These are phyloP conservation scores for Dovyalis caffra DNA, from an alignment of 345 rosid genomes.

Conservation along the genomic window DNA sequence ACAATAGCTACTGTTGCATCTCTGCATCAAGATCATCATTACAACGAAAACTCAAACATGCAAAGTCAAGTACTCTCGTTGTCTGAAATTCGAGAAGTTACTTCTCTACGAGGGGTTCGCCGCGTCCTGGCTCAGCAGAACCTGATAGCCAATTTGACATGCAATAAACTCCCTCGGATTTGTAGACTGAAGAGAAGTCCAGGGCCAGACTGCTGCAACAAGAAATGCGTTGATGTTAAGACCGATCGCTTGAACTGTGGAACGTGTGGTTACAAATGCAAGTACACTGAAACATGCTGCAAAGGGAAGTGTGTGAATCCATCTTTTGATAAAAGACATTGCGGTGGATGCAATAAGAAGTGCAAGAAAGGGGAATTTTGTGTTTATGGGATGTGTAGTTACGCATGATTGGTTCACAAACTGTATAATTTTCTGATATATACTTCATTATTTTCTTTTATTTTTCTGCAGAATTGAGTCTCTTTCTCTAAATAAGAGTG, in stretches of 20 bases:
- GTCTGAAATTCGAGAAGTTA: slow-evolving; percentile 7
- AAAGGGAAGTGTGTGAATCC: slow-evolving; percentile 33
- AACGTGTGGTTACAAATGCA: slow-evolving; percentile 36
- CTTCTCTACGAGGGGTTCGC: slow-evolving; percentile 15
- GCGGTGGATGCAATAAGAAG: slow-evolving; percentile 33
- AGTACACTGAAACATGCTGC: slow-evolving; percentile 23
- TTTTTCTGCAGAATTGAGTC: not conserved
- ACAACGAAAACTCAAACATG: not conserved
- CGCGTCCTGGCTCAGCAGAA: not conserved
- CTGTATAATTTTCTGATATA: not conserved
- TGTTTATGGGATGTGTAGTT: slow-evolving; percentile 34
- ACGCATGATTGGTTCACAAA: slow-evolving; percentile 8
- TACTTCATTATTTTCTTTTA: too few relatives aligned
- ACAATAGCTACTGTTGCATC: not conserved
- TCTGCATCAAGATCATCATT: too few relatives aligned
- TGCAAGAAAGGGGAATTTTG: slow-evolving; percentile 33
- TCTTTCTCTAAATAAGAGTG: not conserved
- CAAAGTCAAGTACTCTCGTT: not conserved
- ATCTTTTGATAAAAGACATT: slow-evolving; percentile 9
- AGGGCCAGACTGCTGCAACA: slow-evolving; percentile 39
- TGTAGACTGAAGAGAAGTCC: slow-evolving; percentile 30
- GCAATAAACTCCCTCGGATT: slow-evolving; percentile 18
- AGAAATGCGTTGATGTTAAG: slow-evolving; percentile 30
- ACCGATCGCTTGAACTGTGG: slow-evolving; percentile 30
- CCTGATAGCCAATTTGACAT: not conserved